Base-by-base conservation (phyloP, 2,329 filamentous ascomycete genomes). In the Akanthomyces lecanii region DNA sequence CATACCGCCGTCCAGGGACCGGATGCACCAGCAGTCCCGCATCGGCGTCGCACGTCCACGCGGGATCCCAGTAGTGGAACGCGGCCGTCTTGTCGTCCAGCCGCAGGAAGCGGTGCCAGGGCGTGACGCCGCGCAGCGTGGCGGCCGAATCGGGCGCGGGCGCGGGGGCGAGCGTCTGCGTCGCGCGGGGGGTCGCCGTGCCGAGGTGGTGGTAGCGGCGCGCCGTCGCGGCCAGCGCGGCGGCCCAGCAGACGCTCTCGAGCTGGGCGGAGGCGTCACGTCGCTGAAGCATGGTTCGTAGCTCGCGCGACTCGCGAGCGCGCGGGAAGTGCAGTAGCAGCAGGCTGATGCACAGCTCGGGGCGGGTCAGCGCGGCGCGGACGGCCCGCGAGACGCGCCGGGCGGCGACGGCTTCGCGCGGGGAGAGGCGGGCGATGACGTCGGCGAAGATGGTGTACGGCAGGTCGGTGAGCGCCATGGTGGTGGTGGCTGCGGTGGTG, bases 391-490 rank as follows among this genome's bases (percentile, higher is more conserved):
- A 85, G 42, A 87, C 80, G 25, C 77, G 77, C 57, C 83, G 84
- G 69, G 79, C 82, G 54, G 77, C 73, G 18, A 87, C 69, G 59
- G 79, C 73, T 65, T 86, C 83, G 21, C 68, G 72, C 2, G 84
- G 77, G 0, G 79, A 71, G 18, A 89, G 75, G 66, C 81, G 70
- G 2, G 69, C 74, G 42, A 83, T 64, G 61, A 88, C 73, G 55
- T 85, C 76, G 64, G 85, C 75, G 67, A 88, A 86, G 53, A 88
- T 70, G 59, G 86, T 83, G 67, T 79, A 78, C n/a, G 85, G 85
- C 45, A 88, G 75, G 18, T 77, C 72, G 11, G 73, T 75, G 36
- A 82, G 72, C 64, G 77, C 72, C 71, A 72, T 74, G 38, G 12
- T 16, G 16, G 14, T n/a, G 23, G 44, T 6, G 25, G 23, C 2